Evolutionary conservation across 169 alveolate species (phyloP).

Genomic region (Plasmodium inui): DNA sequence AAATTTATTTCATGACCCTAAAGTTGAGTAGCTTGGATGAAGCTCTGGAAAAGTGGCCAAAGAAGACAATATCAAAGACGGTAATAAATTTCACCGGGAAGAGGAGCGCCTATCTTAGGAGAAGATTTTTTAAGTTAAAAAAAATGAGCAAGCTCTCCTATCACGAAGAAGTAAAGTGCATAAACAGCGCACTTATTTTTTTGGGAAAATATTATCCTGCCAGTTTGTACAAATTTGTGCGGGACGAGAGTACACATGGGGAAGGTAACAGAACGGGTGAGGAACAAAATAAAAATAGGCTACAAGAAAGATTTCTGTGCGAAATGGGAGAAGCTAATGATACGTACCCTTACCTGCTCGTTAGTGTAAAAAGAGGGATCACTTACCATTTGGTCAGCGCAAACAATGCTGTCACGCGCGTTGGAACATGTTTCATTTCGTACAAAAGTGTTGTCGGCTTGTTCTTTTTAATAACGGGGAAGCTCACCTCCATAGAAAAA

Average conservation of each 20-base stretch:
- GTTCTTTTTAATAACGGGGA: slow-evolving; percentile 48
- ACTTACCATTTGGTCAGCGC: slow-evolving; percentile 29
- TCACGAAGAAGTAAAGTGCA: slow-evolving; percentile 50
- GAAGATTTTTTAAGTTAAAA: background rate
- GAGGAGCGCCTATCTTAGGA: slow-evolving; percentile 5
- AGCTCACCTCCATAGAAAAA: slow-evolving; percentile 23
- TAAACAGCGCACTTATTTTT: slow-evolving; percentile 6
- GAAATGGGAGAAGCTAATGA: background rate
- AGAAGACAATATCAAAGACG: background rate
- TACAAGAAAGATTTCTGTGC: background rate
- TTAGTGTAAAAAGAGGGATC: slow-evolving; percentile 30
- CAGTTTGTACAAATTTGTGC: slow-evolving; percentile 27
- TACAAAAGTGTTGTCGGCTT: slow-evolving; percentile 15
- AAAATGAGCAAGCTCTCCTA: background rate
- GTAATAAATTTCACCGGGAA: slow-evolving; percentile 38
- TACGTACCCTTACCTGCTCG: slow-evolving; percentile 34
- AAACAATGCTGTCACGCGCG: slow-evolving; percentile 12
- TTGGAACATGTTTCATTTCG: slow-evolving; percentile 29
- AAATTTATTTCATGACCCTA: slow-evolving; percentile 32
- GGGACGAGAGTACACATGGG: background rate
- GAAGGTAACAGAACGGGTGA: background rate
- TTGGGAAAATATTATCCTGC: slow-evolving; percentile 10
- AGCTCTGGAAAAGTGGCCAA: background rate
- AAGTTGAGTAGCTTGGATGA: slow-evolving; percentile 4
- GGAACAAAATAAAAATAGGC: background rate